Evolutionary conservation across 1,139 yeast genomes (phyloP), one percentile per base, ranked within the genome.

Genomic region (Geotrichum bryndzae): DNA sequence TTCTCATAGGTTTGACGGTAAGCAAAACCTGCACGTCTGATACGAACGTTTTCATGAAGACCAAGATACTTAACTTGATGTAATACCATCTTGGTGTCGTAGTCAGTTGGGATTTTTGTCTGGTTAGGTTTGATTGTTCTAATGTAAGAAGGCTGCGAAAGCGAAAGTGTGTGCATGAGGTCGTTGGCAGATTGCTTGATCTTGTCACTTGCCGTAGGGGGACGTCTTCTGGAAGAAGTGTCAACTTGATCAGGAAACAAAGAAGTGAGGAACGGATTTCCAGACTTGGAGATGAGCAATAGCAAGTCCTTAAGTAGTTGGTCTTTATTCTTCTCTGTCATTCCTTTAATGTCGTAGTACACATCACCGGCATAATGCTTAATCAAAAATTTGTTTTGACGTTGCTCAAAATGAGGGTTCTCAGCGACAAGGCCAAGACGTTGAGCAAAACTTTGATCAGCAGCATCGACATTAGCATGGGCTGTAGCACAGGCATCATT

Each of bases 341-440:
- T 92, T 22, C 92, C 90, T 41, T 81, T 79, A 62, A 92, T 87
- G 67, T 92, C 97, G 72, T 95, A 95, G 45, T 92, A 88, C 58
- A 95, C 99, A 77, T 95, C 99, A 72, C 99, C 99, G 45, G 99
- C 99, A 77, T 95, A 95, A 76, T 95, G 99, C 77, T 90, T 92
- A 71, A 95, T 86, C 65, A 95, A 80, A 68, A 95, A 95, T 73
- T 94, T 92, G 54, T 87, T 85, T 67, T 90, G 87, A 70, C 99
- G 86, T 69, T 90, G 84, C 72, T 92, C 97, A 71, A 95, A 91
- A 75, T 95, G 96, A 51, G 88, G 87, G 74, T 92, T 92, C 48
- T 83, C 77, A 2, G 92, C 80, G 63, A 95, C 89, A 85, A 90
- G 81, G 67, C 91, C 89, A 70, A 94, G 81, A 76, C 98, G 83